Evolutionary conservation across 768 basidiomycete genomes (phyloP).

Genomic region (Hygrophoropsis aurantiaca): DNA sequence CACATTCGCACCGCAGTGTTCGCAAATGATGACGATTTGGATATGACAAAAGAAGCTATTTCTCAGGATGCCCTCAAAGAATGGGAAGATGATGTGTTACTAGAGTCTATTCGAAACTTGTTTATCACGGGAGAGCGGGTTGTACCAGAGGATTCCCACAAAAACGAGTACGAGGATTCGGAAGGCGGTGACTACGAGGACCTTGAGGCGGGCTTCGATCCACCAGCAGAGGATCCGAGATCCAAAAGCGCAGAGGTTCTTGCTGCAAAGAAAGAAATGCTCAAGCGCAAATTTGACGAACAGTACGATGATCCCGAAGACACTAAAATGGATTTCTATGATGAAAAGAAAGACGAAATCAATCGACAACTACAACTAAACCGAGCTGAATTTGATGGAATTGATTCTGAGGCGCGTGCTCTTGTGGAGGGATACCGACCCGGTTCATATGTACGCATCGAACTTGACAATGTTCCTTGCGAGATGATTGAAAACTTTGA

Average conservation of each 20-base stretch:
- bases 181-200: conserved; percentile 45
- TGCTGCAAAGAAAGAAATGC: conserved; percentile 82
- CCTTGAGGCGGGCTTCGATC: conserved; percentile 29
- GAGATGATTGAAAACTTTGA: conserved; percentile 95
- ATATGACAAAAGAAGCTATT: conserved; percentile 67
- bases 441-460: conserved; percentile 90
- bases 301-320: conserved; percentile 91
- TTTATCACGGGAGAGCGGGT: conserved; percentile 80
- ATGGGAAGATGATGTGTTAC: conserved; percentile 84
- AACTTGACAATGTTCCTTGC: conserved; percentile 79
- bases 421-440: conserved; percentile 90
- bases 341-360: conserved; percentile 89
- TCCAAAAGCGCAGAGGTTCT: conserved; percentile 52
- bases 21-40: conserved; percentile 52
- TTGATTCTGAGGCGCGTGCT: conserved; percentile 75
- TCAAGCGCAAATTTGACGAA: conserved; percentile 95
- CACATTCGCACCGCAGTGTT: conserved; percentile 42
- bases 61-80: conserved; percentile 52
- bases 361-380: conserved; percentile 81
- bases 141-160: conserved; percentile 33
- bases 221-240: conserved; percentile 18
- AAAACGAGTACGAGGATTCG: conserved; percentile 37
- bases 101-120: conserved; percentile 82
- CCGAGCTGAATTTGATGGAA: conserved; percentile 77
- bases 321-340: conserved; percentile 84